Evolutionary conservation across 2,329 filamentous ascomycete species (phyloP), one percentile per base, ranked within the genome.

Genomic region (Bipolaris oryzae): DNA sequence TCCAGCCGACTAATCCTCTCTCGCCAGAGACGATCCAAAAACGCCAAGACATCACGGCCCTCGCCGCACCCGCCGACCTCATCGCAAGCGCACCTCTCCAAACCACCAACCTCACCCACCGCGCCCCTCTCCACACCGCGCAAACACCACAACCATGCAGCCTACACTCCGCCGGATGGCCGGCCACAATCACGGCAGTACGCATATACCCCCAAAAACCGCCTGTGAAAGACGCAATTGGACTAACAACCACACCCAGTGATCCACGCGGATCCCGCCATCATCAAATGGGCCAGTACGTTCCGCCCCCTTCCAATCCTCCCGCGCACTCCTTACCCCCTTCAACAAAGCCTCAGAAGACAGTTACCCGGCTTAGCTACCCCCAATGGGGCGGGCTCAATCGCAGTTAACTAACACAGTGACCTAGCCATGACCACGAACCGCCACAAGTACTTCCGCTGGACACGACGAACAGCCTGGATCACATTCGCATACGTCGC

Each of bases 391-490:
- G 20, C 18, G 13, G n/a, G 23, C 33, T 37, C 28, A 3, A 31
- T 31, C 28, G 18, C 11, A 7, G 10, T 45, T 35, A 57, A 57
- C 62, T 71, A 53, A 64, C 57, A 10, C 15, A 11, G 21, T n/a
- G 10, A 31, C 10, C 23, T 71, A 96, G 93, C 89, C 76, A 90
- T 97, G 87, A 86, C 85, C 72, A 82, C 85, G 72, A 92, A 91
- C 82, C 89, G 95, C 66, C 89, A 93, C 85, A 92, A 92, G 80
- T 96, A 91, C 85, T 99, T 98, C 85, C 86, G 92, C 78, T 98
- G 92, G 91, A 98, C 90, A 34, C 85, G 87, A 50, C 85, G 90
- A 72, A 96, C 92, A 43, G 92, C 91, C 28, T 87, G 86, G 80
- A 78, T 97, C 71, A 88, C 89, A 4, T 86, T 97, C 74, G 82